Evolutionary conservation across 108 stramenopile species (phyloP), one percentile per base, ranked within the genome.

Genomic region (Nitzschia sp.): DNA sequence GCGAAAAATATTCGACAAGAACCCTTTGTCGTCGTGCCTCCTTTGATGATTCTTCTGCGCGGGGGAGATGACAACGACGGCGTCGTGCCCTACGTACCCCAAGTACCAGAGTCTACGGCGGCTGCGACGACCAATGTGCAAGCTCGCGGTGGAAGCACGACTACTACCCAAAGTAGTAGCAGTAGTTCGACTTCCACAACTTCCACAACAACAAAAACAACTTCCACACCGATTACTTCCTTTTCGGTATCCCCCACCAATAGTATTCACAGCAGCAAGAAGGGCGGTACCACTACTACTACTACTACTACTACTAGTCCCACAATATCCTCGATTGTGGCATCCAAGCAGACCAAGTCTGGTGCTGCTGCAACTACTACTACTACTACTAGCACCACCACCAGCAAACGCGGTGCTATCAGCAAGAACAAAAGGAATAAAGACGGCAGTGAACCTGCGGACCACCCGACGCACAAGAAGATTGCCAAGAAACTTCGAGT

Each of bases 401-500:
- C 13, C 38, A 13, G 13, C 9, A 41, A 41, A 41, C 13, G 38
- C 38, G 38, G 38, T 6, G 9, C 38, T 6, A 41, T 9, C 6
- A 41, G 38, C 38, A 41, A 41, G 38, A 6, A 6, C 9, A 6
- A 6, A 41, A 41, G 13, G 38, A 41, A 41, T 41, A 9, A 13
- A 68, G 69, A 31, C 22, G 50, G 29, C 75, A 76, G n/a, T n/a
- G n/a, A n/a, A n/a, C n/a, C n/a, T n/a, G n/a, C n/a, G n/a, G n/a
- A n/a, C n/a, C n/a, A n/a, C n/a, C n/a, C n/a, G n/a, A n/a, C n/a
- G n/a, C n/a, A n/a, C 54, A 69, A 69, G 25, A 25, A 45, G 45
- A 63, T 68, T 76, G 75, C 75, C 53, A 76, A 69, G 11, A 61
- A 68, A 35, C 53, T 76, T 6, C 61, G 63, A 68, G 63, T 72